Base-by-base conservation (phyloP, 306 rosid genomes). In the Quercus robur region DNA sequence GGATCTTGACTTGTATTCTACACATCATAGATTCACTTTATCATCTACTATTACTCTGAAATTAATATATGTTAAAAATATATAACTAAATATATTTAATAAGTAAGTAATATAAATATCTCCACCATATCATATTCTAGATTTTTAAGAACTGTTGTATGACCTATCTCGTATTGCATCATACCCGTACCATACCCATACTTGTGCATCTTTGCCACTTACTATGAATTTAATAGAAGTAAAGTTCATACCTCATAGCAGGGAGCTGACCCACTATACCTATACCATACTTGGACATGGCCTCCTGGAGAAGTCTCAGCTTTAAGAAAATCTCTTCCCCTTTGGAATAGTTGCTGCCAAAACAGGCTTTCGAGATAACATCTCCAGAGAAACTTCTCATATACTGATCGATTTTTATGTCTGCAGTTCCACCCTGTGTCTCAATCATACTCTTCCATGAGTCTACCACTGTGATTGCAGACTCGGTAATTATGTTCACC, bases 311-410 rank as follows among this genome's bases (percentile, higher is more conserved):
- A 61, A 61, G 44, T 62, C 79, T 46, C 2, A 76, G 69, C 73
- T 72, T 84, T 25, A 73, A 64, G 79, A 76, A 62, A 62, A 76
- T 76, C 56, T 76, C 79, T 49, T 62, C 72, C 33, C 79, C 79
- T 28, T 71, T 56, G 44, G 84, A 56, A 56, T 75, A 84, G 73
- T 80, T 73, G 64, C 87, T 84, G 25, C 79, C 79, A 80, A 80
- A 84, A 20, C 87, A 84, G 20, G 87, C 87, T 80, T 61, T 84
- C 46, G 87, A 84, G 62, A 80, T 84, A 57, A 84, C 77, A 56
- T 84, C 74, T 4, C 76, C 84, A 31, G 87, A 84, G 56, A 84
- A 84, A 21, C 17, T 75, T 73, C 73, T 71, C 54, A 76, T 46
- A 64, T 31, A 14, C 10, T 66, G 84, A 58, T 84, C 81, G 77